Conservation (phyloP, 441 rosid species). For the Melastoma candidum region DNA sequence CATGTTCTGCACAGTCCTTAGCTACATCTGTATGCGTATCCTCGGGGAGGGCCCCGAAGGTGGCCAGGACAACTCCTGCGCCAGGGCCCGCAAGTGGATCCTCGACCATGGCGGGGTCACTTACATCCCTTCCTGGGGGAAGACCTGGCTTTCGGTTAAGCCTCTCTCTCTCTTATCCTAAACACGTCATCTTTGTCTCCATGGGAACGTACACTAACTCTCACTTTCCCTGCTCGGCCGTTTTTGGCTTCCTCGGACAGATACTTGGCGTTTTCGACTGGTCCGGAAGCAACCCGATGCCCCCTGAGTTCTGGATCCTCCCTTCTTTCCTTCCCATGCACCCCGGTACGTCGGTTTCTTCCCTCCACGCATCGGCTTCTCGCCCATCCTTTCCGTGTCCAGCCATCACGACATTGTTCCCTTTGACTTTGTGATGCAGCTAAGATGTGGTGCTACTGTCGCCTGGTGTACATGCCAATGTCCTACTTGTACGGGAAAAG, state of each 20-base stretch:
- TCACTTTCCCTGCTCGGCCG: not conserved
- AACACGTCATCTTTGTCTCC: not conserved
- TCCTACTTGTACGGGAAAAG: slow-evolving; percentile 17
- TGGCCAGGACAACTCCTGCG: slow-evolving; percentile 14
- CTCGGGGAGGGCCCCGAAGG: slow-evolving; percentile 18
- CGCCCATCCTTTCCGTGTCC: not conserved
- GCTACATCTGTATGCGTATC: slow-evolving; percentile 15
- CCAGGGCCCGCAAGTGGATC: slow-evolving; percentile 17
- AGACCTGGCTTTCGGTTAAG: slow-evolving; percentile 19
- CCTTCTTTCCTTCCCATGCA: slow-evolving; percentile 18
- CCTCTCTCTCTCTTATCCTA: not conserved
- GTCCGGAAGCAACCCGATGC: slow-evolving; percentile 21
- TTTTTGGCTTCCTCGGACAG: slow-evolving; percentile 6
- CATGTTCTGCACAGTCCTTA: slow-evolving; percentile 14
- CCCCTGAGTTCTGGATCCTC: slow-evolving; percentile 21
- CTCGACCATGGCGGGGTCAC: slow-evolving; percentile 19
- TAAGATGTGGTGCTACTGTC: slow-evolving; percentile 20
- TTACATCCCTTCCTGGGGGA: slow-evolving; percentile 20
- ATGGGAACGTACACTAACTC: no score
- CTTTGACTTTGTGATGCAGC: slow-evolving; percentile 2
- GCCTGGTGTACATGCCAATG: slow-evolving; percentile 20
- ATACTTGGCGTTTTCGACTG: slow-evolving; percentile 14
- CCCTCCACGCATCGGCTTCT: not conserved
- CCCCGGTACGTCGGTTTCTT: slow-evolving; percentile 9
- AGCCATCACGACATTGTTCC: not conserved